phyloP scores from a whole-genome alignment of 768 basidiomycete species.

The Suillus lakei region DNA sequence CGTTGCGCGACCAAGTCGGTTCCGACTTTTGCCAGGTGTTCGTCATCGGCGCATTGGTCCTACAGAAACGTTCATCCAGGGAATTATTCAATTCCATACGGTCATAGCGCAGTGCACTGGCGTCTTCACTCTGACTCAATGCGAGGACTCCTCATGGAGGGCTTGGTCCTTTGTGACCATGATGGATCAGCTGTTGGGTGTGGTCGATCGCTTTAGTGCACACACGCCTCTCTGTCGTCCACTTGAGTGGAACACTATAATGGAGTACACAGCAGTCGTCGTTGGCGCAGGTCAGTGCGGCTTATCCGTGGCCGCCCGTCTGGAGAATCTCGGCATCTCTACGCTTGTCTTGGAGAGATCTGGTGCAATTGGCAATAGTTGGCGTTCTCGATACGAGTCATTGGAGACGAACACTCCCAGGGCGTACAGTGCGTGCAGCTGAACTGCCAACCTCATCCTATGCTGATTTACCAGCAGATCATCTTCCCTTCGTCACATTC shows the following conservation, averaged over 20 bases:
- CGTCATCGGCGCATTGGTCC: background rate
- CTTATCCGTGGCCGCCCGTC: slow-evolving; percentile 24
- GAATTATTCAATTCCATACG: slow-evolving; percentile 12
- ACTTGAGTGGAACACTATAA: slow-evolving; percentile 18
- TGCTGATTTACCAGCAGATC: background rate
- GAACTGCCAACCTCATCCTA: background rate
- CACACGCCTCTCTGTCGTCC: background rate
- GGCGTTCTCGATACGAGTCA: slow-evolving; percentile 70
- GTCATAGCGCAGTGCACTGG: slow-evolving; percentile 11
- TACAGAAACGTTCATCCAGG: slow-evolving; percentile 5
- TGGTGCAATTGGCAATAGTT: slow-evolving; percentile 61
- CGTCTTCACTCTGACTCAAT: slow-evolving; percentile 8
- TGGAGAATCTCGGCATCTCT: slow-evolving; percentile 51
- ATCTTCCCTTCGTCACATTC: slow-evolving; percentile 13
- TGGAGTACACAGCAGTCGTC: slow-evolving; percentile 47
- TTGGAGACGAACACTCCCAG: slow-evolving; percentile 32
- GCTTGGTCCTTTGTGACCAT: slow-evolving; percentile 10
- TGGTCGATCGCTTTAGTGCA: slow-evolving; percentile 5
- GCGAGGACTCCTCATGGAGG: slow-evolving; percentile 13
- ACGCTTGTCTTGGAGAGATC: slow-evolving; percentile 68
- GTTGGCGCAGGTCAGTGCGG: slow-evolving; percentile 43
- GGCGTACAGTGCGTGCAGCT: slow-evolving; percentile 9
- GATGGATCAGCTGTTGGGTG: slow-evolving; percentile 2
- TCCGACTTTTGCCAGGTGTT: slow-evolving; percentile 7
- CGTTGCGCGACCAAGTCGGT: slow-evolving; percentile 1